Base-by-base conservation (phyloP, 768 basidiomycete species). In the Boletus subcaerulescens region DNA sequence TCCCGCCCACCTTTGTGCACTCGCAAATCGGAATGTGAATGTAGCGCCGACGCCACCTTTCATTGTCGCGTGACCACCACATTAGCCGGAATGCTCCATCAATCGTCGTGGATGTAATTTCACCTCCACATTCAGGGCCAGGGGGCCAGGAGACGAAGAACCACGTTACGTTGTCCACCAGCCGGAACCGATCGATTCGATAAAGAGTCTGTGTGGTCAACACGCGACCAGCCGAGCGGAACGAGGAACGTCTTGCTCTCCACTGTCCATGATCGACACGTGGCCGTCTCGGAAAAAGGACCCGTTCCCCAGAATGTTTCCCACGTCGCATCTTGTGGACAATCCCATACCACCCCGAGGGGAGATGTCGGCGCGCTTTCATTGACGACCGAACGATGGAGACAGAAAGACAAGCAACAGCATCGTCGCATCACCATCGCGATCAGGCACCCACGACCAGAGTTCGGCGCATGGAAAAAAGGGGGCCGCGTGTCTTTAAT, bases 1-100 rank as follows among this genome's bases (percentile, higher is more conserved):
- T 46, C 47, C 29, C 42, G 7, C 48, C 43, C 42, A 29, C 50
- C 62, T 65, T 66, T 65, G 60, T 64, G 42, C 35, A 10, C 48
- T 41, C 50, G 46, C 26, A 22, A 20, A 36, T 44, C 32, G 46
- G 52, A 36, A 31, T 24, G 26, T 44, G 38, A 24, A 48, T 24
- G 31, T 58, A 31, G 22, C 38, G 15, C 18, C 33, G 3, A 45
- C 29, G 24, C 45, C 14, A 11, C 54, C 52, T 57, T 59, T 60
- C 36, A 47, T 36, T 17, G 53, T 57, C 45, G 43, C 44, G 38
- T 47, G 52, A 20, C 20, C 22, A 43, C n/a, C n/a, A 24, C 46
- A 15, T 17, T 52, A 51, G 22, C 51, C 48, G 50, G 22, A 26
- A 11, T 44, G 33, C 13, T 39, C 26, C 36, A 17, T 38, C 47